Conservation (phyloP, 495 filamentous ascomycete genomes). For the Clohesyomyces aquaticus region DNA sequence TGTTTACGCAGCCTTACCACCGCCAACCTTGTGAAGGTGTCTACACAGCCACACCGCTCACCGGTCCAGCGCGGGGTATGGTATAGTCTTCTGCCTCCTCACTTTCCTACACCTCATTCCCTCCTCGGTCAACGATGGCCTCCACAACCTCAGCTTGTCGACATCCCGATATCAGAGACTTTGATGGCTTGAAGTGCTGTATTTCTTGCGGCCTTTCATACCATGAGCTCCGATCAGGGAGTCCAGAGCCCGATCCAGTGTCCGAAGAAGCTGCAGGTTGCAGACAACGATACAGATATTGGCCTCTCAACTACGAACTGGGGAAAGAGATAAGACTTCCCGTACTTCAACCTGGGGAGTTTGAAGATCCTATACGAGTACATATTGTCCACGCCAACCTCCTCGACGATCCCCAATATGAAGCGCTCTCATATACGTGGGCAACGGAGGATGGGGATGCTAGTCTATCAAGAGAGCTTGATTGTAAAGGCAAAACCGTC, state of each 20-base stretch:
- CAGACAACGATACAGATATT: conserved; percentile 1
- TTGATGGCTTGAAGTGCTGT: background rate
- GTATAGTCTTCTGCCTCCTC: too few relatives aligned
- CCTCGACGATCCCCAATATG: conserved; percentile 3
- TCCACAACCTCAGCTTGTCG: too few relatives aligned
- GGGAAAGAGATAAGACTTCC: conserved; percentile 25
- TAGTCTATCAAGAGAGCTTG: background rate
- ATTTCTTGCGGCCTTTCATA: background rate
- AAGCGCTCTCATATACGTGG: conserved; percentile 26
- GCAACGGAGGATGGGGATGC: conserved; percentile 3
- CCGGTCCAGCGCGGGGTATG: too few relatives aligned
- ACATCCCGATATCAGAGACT: background rate
- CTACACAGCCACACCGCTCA: too few relatives aligned
- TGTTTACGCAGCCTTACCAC: too few relatives aligned
- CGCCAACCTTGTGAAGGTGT: too few relatives aligned
- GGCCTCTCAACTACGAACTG: conserved; percentile 10
- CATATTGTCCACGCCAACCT: conserved; percentile 21
- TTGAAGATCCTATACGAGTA: background rate
- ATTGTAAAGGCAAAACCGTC: background rate
- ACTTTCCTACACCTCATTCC: too few relatives aligned
- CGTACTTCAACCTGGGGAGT: conserved; percentile 1
- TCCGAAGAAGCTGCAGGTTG: background rate
- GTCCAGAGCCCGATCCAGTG: background rate
- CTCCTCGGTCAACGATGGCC: too few relatives aligned
- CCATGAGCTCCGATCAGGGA: background rate